Evolutionary conservation across 2,329 filamentous ascomycete genomes (phyloP).

Genomic region (Fusarium tanahbumbuense): DNA sequence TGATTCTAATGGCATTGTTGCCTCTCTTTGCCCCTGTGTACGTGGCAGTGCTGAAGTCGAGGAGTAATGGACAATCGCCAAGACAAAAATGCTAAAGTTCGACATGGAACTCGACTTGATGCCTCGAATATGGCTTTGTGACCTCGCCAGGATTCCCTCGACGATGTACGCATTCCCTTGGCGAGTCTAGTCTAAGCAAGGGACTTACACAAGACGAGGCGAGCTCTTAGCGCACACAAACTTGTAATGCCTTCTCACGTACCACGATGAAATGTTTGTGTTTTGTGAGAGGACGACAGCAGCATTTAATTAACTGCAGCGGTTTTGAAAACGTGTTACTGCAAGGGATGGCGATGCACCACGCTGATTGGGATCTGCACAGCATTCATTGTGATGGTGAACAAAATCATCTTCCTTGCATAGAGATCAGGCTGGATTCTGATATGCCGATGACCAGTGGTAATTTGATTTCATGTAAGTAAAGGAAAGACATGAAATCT

Average conservation of each 20-base stretch:
- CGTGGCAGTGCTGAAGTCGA: background rate
- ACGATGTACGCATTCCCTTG: background rate
- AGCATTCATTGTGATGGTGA: background rate
- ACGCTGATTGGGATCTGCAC: background rate
- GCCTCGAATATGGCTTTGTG: background rate
- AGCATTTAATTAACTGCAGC: background rate
- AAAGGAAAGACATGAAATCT: background rate
- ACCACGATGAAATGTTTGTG: slow-evolving; percentile 8
- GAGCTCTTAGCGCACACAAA: slow-evolving; percentile 7
- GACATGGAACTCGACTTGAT: background rate
- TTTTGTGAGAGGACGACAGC: background rate
- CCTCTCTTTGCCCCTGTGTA: background rate
- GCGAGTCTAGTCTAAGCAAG: background rate
- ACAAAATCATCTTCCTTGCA: background rate
- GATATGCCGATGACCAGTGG: background rate
- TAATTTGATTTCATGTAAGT: background rate
- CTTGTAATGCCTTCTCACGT: background rate
- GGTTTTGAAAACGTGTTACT: background rate
- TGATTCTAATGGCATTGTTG: background rate
- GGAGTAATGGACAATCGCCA: background rate
- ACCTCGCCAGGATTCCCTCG: background rate
- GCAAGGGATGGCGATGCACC: background rate
- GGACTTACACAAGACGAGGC: slow-evolving; percentile 3
- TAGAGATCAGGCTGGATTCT: background rate
- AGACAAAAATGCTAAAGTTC: background rate